These are phyloP conservation scores for Psilocybe tampanensis DNA, from an alignment of 768 basidiomycete genomes.

Conservation along the genomic window DNA sequence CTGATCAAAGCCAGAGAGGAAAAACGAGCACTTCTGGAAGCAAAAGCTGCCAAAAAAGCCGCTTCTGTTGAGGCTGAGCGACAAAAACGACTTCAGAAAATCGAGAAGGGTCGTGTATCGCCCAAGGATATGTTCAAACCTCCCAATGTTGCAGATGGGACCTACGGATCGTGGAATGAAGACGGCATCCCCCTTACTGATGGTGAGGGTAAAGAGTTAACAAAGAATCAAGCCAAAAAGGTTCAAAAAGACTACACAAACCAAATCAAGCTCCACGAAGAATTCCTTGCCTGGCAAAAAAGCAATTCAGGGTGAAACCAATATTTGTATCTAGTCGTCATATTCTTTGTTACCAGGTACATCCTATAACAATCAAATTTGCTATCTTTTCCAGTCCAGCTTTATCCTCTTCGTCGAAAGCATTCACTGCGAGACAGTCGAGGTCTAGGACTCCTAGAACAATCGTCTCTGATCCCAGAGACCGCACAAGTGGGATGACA, in stretches of 20 bases:
- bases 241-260: slow-evolving; percentile 67
- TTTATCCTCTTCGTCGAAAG: slow-evolving; percentile 79
- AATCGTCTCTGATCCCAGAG: slow-evolving; percentile 29
- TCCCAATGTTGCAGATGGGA: slow-evolving; percentile 70
- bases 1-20: slow-evolving; percentile 87
- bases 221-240: slow-evolving; percentile 81
- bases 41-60: slow-evolving; percentile 80
- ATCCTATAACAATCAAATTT: slow-evolving; percentile 58
- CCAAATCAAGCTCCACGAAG: slow-evolving; percentile 82
- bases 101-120: slow-evolving; percentile 82
- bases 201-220: slow-evolving; percentile 79
- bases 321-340: slow-evolving; percentile 1
- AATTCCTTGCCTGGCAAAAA: slow-evolving; percentile 59
- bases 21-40: slow-evolving; percentile 74
- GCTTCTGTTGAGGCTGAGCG: slow-evolving; percentile 65
- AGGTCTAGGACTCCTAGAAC: slow-evolving; percentile 76
- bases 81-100: slow-evolving; percentile 68
- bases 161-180: slow-evolving; percentile 85
- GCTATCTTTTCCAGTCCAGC: slow-evolving; percentile 78
- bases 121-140: slow-evolving; percentile 85
- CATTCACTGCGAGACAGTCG: slow-evolving; percentile 73
- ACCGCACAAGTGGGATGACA: slow-evolving; percentile 72
- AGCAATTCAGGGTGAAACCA: not conserved
- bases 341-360: slow-evolving; percentile 56
- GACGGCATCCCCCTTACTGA: slow-evolving; percentile 86